phyloP scores from a whole-genome alignment of 129 eudicot genomes.

The Lonicera japonica region DNA sequence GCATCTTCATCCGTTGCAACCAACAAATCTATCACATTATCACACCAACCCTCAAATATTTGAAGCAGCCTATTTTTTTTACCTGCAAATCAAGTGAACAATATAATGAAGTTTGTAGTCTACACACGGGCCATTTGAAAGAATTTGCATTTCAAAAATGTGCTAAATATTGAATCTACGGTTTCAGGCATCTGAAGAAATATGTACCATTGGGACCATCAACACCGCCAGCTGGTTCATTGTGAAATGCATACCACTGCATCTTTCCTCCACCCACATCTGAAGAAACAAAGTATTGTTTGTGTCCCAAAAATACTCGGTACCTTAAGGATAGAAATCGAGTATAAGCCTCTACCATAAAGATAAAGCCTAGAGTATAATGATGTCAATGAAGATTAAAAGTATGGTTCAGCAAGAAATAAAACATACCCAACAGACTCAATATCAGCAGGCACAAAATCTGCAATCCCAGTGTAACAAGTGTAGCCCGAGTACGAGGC shows the following conservation, averaged over 20 bases:
- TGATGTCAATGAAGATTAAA: background rate
- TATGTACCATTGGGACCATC: conserved; percentile 59
- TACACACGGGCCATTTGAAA: too few species aligned
- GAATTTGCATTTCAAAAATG: too few species aligned
- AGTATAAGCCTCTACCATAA: background rate
- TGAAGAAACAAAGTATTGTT: conserved; percentile 95
- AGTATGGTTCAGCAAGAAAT: background rate
- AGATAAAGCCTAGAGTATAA: background rate
- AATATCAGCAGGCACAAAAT: conserved; percentile 93
- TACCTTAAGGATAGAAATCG: conserved; percentile 38
- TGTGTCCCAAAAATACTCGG: conserved; percentile 97
- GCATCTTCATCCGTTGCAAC: conserved; percentile 84
- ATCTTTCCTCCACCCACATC: conserved; percentile 98
- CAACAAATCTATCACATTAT: conserved; percentile 84
- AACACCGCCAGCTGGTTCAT: conserved; percentile 81
- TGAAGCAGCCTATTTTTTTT: conserved; percentile 75
- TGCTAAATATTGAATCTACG: background rate
- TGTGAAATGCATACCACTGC: conserved; percentile 99
- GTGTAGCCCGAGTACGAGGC: conserved; percentile 92
- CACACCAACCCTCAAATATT: conserved; percentile 92
- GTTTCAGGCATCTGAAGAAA: conserved; percentile 10
- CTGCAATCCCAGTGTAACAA: conserved; percentile 97
- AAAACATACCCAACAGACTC: conserved; percentile 76
- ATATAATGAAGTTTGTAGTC: too few species aligned
- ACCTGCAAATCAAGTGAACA: conserved; percentile 33